phyloP scores from a whole-genome alignment of 1,284 basidiomycete genomes.

The Agaricales sp. region DNA sequence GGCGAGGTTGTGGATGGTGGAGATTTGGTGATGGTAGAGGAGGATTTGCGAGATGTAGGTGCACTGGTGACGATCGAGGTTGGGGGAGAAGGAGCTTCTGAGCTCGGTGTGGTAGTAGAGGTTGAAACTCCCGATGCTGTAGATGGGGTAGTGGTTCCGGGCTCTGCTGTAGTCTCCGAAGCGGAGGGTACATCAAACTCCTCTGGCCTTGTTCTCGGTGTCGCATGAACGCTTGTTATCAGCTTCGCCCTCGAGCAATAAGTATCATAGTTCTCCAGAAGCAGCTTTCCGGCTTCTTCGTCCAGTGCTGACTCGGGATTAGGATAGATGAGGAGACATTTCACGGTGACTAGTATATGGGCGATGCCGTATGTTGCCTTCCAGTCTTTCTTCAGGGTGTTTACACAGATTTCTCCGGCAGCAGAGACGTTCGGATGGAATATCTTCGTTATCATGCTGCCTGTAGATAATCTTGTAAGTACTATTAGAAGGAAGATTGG shows the following conservation, averaged over 20 bases:
- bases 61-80: constrained; percentile 17
- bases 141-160: constrained; percentile 11
- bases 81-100: constrained; percentile 15
- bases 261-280: constrained; percentile 82
- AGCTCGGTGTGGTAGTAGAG: constrained; percentile 13
- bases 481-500: constrained; percentile 2
- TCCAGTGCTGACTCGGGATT: constrained; percentile 94
- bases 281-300: constrained; percentile 86
- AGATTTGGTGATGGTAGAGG: constrained; percentile 23
- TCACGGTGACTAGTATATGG: constrained; percentile 86
- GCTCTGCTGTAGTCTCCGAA: constrained; percentile 12
- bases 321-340: constrained; percentile 91
- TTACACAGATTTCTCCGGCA: constrained; percentile 91
- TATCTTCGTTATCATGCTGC: constrained; percentile 86
- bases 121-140: constrained; percentile 12
- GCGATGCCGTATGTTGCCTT: constrained; percentile 83
- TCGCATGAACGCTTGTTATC: constrained; percentile 81
- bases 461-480: constrained; percentile 27
- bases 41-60: constrained; percentile 26
- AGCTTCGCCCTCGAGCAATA: constrained; percentile 76
- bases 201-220: constrained; percentile 52
- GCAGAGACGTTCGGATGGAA: constrained; percentile 95
- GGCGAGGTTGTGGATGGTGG: constrained; percentile 24
- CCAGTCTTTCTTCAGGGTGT: constrained; percentile 97
- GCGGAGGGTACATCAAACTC: constrained; percentile 52